Percentiles rank a stretch among this genome's conserved stretches.
These are phyloP conservation scores for Mucor velutinosus DNA, from an alignment of 371 early-diverging fungal species.

Conservation along the genomic window DNA sequence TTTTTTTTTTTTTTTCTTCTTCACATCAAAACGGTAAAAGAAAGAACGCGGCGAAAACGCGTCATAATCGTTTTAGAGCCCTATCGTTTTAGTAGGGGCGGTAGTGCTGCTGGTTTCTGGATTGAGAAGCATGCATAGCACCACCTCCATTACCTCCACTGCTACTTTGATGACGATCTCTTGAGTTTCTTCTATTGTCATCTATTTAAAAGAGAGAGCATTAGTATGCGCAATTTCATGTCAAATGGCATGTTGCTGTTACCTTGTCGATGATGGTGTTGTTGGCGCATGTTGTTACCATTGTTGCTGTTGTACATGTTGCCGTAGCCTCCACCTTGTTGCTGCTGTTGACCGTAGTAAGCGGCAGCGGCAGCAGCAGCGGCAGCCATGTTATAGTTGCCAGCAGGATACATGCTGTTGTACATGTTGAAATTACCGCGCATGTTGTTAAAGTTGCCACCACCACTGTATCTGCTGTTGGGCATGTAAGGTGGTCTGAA, in stretches of 20 bases:
- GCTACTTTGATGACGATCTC: conserved; percentile 10
- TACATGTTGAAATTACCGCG: conserved; percentile 26
- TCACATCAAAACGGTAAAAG: neutral
- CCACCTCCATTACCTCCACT: conserved; percentile 29
- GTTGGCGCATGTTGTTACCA: conserved; percentile 11
- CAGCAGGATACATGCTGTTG: conserved; percentile 28
- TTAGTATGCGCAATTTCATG: neutral
- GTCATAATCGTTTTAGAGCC: neutral
- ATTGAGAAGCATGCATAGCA: conserved; percentile 43
- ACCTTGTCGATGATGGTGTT: conserved; percentile 9
- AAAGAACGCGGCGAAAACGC: conserved; percentile 1
- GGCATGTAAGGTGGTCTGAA: conserved; percentile 42
- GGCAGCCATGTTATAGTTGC: conserved; percentile 34
- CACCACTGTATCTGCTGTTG: conserved; percentile 41
- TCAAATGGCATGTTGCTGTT: neutral
- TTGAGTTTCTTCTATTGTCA: conserved; percentile 13
- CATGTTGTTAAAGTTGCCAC: conserved; percentile 26
- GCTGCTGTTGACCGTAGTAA: conserved; percentile 15
- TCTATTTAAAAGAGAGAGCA: neutral
- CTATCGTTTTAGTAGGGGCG: conserved; percentile 33
- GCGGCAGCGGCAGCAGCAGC: conserved; percentile 16
- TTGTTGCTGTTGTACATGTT: conserved; percentile 4
- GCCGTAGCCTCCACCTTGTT: conserved; percentile 7
- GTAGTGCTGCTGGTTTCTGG: conserved; percentile 39
- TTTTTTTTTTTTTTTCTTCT: neutral